Evolutionary conservation across 1,139 yeast genomes (phyloP).

Genomic region (Komagataea norvegica): DNA sequence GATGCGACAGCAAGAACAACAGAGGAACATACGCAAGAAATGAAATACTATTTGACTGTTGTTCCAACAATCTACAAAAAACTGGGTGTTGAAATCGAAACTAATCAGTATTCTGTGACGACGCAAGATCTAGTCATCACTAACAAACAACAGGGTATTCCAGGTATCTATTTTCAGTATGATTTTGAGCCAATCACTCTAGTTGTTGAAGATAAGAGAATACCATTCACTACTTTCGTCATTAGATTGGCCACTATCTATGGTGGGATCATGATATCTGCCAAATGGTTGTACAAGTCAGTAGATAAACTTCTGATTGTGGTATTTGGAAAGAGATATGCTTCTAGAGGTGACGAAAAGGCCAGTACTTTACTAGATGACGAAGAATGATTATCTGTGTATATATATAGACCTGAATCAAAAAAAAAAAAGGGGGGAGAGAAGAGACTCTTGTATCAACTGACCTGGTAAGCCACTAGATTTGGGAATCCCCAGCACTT

Average conservation of each 20-base stretch:
- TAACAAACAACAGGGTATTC: conserved; percentile 36
- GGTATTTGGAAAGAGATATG: conserved; percentile 47
- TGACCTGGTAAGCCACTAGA: conserved; percentile 17
- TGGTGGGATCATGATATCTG: conserved; percentile 59
- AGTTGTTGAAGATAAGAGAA: conserved; percentile 61
- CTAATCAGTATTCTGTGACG: conserved; percentile 78
- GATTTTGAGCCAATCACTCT: conserved; percentile 86
- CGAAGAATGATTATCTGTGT: conserved; percentile 9
- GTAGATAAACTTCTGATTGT: conserved; percentile 42
- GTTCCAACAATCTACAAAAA: conserved; percentile 79
- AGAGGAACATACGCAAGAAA: conserved; percentile 40
- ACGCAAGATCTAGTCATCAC: conserved; percentile 24
- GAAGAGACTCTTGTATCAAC: too few species aligned
- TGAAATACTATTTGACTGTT: conserved; percentile 66
- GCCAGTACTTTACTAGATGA: conserved; percentile 24
- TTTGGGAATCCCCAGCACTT: conserved; percentile 34
- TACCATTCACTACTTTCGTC: conserved; percentile 74
- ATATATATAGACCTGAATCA: too few species aligned
- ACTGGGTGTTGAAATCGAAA: conserved; percentile 66
- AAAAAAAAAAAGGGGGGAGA: too few species aligned
- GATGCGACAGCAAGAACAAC: conserved; percentile 67
- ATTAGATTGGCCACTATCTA: conserved; percentile 72
- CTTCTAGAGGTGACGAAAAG: conserved; percentile 53
- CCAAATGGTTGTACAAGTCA: conserved; percentile 39
- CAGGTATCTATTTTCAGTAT: conserved; percentile 81